Percentiles rank a stretch among this genome's conserved stretches.
These are phyloP conservation scores for Salix purpurea DNA, from an alignment of 345 rosid species.

Conservation along the genomic window DNA sequence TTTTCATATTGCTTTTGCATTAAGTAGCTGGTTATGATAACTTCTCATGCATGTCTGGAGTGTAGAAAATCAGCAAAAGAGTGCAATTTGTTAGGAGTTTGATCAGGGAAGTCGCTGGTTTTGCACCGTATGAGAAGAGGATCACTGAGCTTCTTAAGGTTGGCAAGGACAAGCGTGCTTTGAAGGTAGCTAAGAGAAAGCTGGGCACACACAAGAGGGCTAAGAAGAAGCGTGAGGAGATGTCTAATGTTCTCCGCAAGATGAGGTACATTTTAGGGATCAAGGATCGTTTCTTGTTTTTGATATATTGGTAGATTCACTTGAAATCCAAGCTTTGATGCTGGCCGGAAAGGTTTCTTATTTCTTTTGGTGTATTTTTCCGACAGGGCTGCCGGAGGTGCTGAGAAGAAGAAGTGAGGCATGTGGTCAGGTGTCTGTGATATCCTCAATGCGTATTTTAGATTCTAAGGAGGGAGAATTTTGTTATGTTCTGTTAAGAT, in stretches of 20 bases:
- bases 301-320: not conserved
- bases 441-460: not conserved
- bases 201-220: constrained; percentile 92
- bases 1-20: not conserved
- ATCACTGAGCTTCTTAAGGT: constrained; percentile 84
- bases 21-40: not conserved
- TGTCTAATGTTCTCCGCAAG: constrained; percentile 79
- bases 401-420: constrained; percentile 60
- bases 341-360: not conserved
- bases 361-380: not conserved
- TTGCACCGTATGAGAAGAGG: constrained; percentile 87
- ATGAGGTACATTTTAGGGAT: constrained; percentile 40
- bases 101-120: constrained; percentile 82
- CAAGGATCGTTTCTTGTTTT: not conserved
- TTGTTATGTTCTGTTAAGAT: not conserved
- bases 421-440: not conserved
- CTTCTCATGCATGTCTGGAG: not conserved
- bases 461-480: not conserved
- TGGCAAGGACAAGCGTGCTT: constrained; percentile 82
- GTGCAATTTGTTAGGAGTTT: constrained; percentile 61
- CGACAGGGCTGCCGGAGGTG: constrained; percentile 47
- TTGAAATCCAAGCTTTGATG: not conserved
- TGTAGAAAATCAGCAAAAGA: constrained; percentile 77
- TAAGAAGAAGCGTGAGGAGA: constrained; percentile 89
- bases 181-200: constrained; percentile 84